Evolutionary conservation across 805 yeast genomes (phyloP).

Genomic region (Brettanomyces bruxellensis): DNA sequence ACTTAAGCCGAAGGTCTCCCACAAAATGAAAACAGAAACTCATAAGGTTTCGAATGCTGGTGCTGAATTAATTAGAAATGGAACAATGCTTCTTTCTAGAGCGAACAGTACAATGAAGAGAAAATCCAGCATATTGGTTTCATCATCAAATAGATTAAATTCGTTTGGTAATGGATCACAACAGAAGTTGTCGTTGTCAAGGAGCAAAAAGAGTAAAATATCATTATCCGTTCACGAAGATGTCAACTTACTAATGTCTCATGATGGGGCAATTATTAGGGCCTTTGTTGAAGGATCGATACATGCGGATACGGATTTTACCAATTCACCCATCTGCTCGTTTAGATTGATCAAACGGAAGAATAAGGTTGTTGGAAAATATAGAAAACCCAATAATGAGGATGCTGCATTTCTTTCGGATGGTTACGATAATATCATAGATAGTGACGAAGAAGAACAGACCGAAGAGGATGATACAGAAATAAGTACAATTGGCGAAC

Average conservation of each 20-base stretch:
- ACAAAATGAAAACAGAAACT: background rate
- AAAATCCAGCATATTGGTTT: background rate
- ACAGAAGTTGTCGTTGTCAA: slow-evolving; percentile 13
- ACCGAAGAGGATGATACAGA: background rate
- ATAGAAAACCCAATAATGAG: background rate
- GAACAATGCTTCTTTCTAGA: background rate
- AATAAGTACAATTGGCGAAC: background rate
- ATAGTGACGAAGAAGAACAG: slow-evolving; percentile 9
- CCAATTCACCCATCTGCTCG: slow-evolving; percentile 78
- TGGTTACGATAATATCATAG: slow-evolving; percentile 6
- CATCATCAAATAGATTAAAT: background rate
- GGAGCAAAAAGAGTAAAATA: slow-evolving; percentile 75
- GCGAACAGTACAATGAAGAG: background rate
- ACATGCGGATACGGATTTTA: slow-evolving; percentile 57
- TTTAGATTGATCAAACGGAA: slow-evolving; percentile 46
- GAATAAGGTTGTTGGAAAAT: background rate
- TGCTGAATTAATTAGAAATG: slow-evolving; percentile 1
- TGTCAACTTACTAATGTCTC: slow-evolving; percentile 58
- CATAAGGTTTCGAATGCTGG: background rate
- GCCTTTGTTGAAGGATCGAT: slow-evolving; percentile 73
- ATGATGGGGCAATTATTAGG: slow-evolving; percentile 54
- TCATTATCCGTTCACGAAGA: slow-evolving; percentile 69
- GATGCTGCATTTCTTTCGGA: background rate
- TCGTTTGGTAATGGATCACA: slow-evolving; percentile 4
- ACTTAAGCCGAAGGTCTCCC: background rate